Evolutionary conservation across 2,329 filamentous ascomycete species (phyloP).

Genomic region (Monosporascus cannonballus): DNA sequence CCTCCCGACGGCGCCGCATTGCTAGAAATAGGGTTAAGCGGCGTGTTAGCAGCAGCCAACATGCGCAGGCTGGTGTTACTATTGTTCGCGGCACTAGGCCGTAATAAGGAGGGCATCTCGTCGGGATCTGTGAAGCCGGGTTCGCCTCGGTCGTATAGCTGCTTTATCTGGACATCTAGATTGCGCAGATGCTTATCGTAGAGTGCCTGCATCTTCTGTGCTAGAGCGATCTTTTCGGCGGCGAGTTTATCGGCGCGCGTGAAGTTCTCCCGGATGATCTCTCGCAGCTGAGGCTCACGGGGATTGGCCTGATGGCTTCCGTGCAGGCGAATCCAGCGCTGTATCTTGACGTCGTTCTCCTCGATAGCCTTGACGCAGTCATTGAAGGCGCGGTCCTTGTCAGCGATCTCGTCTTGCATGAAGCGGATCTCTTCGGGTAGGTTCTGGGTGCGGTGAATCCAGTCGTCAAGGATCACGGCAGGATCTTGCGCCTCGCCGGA

Average conservation of each 20-base stretch:
- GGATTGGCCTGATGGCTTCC: constrained; percentile 69
- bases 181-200: constrained; percentile 58
- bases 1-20: constrained; percentile 36
- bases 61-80: constrained; percentile 37
- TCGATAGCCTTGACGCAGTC: constrained; percentile 64
- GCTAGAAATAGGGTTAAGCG: constrained; percentile 31
- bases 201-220: constrained; percentile 54
- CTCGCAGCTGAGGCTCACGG: constrained; percentile 64
- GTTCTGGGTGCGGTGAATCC: constrained; percentile 69
- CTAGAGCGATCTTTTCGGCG: constrained; percentile 66
- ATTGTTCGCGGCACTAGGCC: constrained; percentile 50
- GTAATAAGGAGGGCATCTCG: constrained; percentile 57
- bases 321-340: constrained; percentile 75
- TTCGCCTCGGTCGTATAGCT: constrained; percentile 54
- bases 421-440: constrained; percentile 77
- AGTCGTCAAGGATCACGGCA: constrained; percentile 70
- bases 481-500: constrained; percentile 54
- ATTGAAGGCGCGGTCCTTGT: constrained; percentile 68
- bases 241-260: constrained; percentile 64
- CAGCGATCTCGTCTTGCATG: constrained; percentile 75
- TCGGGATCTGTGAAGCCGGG: constrained; percentile 57
- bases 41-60: constrained; percentile 25
- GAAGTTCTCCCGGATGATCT: constrained; percentile 62
- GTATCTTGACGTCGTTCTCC: constrained; percentile 67
- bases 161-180: constrained; percentile 58